These are phyloP conservation scores for Kluyveromyces starmeri DNA, from an alignment of 805 yeast species.

Conservation along the genomic window DNA sequence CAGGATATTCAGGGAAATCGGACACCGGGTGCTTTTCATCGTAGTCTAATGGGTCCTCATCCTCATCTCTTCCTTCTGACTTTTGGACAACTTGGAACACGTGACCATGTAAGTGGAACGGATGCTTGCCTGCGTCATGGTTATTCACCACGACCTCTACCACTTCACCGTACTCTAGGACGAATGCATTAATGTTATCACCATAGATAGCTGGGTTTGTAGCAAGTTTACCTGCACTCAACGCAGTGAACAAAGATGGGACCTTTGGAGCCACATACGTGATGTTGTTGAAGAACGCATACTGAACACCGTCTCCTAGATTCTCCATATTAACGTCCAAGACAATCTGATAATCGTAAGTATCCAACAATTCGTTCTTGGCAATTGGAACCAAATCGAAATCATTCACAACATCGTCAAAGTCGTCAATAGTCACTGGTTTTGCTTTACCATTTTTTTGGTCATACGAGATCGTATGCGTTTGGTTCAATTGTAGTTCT, in stretches of 20 bases:
- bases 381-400: constrained; percentile 34
- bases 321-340: constrained; percentile 57
- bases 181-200: constrained; percentile 53
- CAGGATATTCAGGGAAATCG: constrained; percentile 61
- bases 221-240: constrained; percentile 51
- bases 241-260: constrained; percentile 58
- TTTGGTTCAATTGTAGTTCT: constrained; percentile 44
- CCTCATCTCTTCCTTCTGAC: constrained; percentile 43
- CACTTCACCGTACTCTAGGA: constrained; percentile 51
- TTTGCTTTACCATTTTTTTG: constrained; percentile 25
- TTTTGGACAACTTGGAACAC: constrained; percentile 53
- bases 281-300: constrained; percentile 65
- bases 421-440: constrained; percentile 17
- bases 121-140: constrained; percentile 70
- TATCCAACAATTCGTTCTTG: constrained; percentile 40
- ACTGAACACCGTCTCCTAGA: constrained; percentile 64
- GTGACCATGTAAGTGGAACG: constrained; percentile 75
- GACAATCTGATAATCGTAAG: constrained; percentile 53
- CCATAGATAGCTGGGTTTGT: constrained; percentile 61
- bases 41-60: constrained; percentile 42
- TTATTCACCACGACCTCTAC: constrained; percentile 75
- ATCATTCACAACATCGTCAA: constrained; percentile 25
- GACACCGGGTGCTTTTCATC: constrained; percentile 35
- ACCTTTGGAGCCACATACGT: constrained; percentile 60
- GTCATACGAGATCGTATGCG: constrained; percentile 49